phyloP scores from a whole-genome alignment of 106 monocot genomes.

The Vanilla planifolia region DNA sequence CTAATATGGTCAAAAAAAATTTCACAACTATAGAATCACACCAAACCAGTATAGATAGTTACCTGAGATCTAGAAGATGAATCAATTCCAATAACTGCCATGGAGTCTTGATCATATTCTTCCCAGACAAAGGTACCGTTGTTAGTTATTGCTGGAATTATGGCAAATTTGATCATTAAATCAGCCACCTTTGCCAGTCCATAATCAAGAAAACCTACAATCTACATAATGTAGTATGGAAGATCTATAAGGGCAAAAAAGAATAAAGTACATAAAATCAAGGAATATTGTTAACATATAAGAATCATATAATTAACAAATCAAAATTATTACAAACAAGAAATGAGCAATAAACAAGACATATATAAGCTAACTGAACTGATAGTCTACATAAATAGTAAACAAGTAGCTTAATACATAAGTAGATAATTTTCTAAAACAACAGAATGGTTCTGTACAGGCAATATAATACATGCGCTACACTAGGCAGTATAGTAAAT shows the following conservation, averaged over 20 bases:
- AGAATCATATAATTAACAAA: background rate
- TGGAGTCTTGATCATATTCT: slow-evolving; percentile 22
- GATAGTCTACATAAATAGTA: too few relatives aligned
- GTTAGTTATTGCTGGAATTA: slow-evolving; percentile 55
- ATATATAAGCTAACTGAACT: too few relatives aligned
- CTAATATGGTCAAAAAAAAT: too few relatives aligned
- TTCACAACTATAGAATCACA: too few relatives aligned
- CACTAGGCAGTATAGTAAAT: too few relatives aligned
- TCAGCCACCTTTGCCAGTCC: slow-evolving; percentile 83
- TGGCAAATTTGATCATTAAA: slow-evolving; percentile 65
- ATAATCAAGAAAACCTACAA: slow-evolving; percentile 64
- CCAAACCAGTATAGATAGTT: background rate
- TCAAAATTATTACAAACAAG: too few relatives aligned
- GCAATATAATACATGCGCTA: too few relatives aligned
- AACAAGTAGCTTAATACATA: too few relatives aligned
- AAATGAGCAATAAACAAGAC: too few relatives aligned
- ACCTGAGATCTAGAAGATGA: slow-evolving; percentile 52
- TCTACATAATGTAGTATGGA: slow-evolving; percentile 28
- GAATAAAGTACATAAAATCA: background rate
- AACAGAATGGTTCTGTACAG: too few relatives aligned
- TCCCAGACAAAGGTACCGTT: slow-evolving; percentile 30
- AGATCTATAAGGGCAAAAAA: background rate
- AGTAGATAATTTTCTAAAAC: too few relatives aligned
- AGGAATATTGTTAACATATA: background rate
- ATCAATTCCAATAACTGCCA: slow-evolving; percentile 39